Percentiles rank a stretch among this genome's conserved stretches.
phyloP scores from a whole-genome alignment of 805 yeast species.

The Scheffersomyces amazonensis region DNA sequence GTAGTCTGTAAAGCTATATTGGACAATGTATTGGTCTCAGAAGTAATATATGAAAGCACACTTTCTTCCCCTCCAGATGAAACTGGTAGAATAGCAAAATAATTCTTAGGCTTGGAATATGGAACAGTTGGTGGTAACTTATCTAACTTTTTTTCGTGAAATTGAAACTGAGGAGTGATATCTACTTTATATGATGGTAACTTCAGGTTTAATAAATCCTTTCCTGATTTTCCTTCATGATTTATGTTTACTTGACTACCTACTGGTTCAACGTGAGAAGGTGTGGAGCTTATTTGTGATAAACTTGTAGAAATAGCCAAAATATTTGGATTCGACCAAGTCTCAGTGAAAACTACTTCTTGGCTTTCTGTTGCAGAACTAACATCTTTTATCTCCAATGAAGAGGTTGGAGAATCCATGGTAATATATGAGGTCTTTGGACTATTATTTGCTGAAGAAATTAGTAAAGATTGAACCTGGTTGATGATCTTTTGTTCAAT shows the following conservation, averaged over 20 bases:
- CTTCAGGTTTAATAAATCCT: constrained; percentile 16
- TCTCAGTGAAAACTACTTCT: too few species aligned
- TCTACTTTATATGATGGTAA: constrained; percentile 16
- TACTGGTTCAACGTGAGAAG: too few species aligned
- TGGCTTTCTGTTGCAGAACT: too few species aligned
- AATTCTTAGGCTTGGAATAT: constrained; percentile 17
- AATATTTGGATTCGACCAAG: too few species aligned
- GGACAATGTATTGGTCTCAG: neutral
- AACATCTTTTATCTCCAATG: too few species aligned
- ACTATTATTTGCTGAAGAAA: too few species aligned
- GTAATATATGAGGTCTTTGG: too few species aligned
- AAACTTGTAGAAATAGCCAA: too few species aligned
- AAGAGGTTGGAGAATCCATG: too few species aligned
- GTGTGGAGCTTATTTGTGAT: too few species aligned
- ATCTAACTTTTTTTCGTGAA: constrained; percentile 8
- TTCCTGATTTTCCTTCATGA: constrained; percentile 4
- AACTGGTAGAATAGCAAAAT: neutral
- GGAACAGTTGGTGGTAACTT: neutral
- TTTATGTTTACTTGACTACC: too few species aligned
- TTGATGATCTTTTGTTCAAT: too few species aligned
- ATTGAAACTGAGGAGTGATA: constrained; percentile 19
- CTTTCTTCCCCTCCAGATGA: neutral
- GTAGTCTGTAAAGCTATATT: neutral
- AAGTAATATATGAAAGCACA: neutral
- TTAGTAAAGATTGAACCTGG: neutral